Evolutionary conservation across 2,329 filamentous ascomycete genomes (phyloP).

Genomic region (Botrytis squamosa): DNA sequence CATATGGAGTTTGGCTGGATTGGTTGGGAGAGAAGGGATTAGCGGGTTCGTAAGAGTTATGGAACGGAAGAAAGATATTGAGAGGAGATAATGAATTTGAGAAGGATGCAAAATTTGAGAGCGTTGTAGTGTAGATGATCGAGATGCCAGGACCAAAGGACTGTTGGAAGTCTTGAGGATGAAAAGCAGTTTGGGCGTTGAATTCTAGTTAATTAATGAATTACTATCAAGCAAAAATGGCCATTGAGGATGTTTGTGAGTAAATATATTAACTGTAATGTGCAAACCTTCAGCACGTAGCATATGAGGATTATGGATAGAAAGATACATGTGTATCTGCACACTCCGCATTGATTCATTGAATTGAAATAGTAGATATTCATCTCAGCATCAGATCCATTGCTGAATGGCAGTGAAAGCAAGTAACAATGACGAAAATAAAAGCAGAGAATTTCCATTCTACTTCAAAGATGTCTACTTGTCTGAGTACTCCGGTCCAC

Average conservation of each 20-base stretch:
- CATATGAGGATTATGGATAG: not conserved
- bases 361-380: not conserved
- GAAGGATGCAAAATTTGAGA: not conserved
- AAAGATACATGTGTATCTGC: not conserved
- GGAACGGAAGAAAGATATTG: not conserved
- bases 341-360: not conserved
- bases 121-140: not conserved
- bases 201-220: not conserved
- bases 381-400: not conserved
- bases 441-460: not conserved
- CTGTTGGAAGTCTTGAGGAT: not conserved
- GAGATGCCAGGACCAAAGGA: not conserved
- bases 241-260: not conserved
- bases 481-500: too few species aligned
- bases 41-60: not conserved
- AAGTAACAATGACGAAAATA: not conserved
- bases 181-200: not conserved
- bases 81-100: not conserved
- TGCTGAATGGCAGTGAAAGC: not conserved
- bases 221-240: not conserved
- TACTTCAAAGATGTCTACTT: not conserved
- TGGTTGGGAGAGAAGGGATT: slow-evolving; percentile 34
- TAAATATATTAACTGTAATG: not conserved
- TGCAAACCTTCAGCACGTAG: not conserved
- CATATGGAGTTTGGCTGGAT: slow-evolving; percentile 42